A percentile compares a stretch with the other conserved stretches of the same genome.
Evolutionary conservation across 768 basidiomycete species (phyloP).

Genomic region (Cystobasidium tubakii): DNA sequence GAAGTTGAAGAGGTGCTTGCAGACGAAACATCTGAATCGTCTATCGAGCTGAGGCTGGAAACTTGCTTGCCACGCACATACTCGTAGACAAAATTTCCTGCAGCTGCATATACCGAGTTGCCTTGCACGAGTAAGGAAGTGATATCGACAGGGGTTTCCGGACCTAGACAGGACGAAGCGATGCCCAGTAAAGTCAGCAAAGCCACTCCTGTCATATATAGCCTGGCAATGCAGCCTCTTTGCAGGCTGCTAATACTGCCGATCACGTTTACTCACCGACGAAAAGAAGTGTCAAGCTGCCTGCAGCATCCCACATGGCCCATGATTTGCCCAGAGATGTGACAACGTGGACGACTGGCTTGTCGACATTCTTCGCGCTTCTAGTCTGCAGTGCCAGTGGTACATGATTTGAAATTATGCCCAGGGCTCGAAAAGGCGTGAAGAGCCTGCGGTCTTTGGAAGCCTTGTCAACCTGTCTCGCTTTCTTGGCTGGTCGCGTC

Average conservation of each 20-base stretch:
- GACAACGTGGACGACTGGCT: slow-evolving; percentile 72
- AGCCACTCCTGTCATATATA: background rate
- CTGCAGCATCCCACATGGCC: slow-evolving; percentile 90
- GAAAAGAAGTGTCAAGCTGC: slow-evolving; percentile 80
- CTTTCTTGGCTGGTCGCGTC: background rate
- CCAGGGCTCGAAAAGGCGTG: slow-evolving; percentile 91
- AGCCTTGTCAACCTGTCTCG: background rate
- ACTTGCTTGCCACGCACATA: slow-evolving; percentile 70
- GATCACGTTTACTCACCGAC: slow-evolving; percentile 58
- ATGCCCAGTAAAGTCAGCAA: background rate
- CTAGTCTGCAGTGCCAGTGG: slow-evolving; percentile 83
- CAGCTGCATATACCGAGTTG: slow-evolving; percentile 75
- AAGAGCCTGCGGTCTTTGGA: slow-evolving; percentile 55
- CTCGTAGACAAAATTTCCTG: slow-evolving; percentile 64
- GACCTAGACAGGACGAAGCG: slow-evolving; percentile 55
- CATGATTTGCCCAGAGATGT: slow-evolving; percentile 83
- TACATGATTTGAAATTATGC: slow-evolving; percentile 81
- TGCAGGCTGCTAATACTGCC: background rate
- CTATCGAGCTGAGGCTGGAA: slow-evolving; percentile 10
- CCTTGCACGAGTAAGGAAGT: slow-evolving; percentile 72
- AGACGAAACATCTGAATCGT: background rate
- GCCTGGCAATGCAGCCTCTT: background rate
- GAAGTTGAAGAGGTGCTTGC: slow-evolving; percentile 17
- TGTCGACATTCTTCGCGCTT: slow-evolving; percentile 73
- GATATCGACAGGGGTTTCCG: slow-evolving; percentile 70